Conservation (phyloP, 2,329 filamentous ascomycete genomes). For the Teratosphaeria gauchensis region DNA sequence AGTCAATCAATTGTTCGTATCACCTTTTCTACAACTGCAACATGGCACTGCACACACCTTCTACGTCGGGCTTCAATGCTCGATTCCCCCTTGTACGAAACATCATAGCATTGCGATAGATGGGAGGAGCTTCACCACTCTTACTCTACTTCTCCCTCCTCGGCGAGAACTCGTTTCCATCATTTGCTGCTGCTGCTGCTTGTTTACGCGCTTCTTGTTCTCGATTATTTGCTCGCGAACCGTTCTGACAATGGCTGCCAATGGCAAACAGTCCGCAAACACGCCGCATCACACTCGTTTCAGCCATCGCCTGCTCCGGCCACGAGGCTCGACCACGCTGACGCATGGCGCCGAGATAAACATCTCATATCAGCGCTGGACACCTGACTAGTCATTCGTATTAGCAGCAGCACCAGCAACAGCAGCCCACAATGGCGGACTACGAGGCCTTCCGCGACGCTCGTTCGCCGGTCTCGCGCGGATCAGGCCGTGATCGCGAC, state of each 20-base stretch:
- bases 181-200: not conserved
- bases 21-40: not conserved
- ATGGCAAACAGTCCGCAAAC: not conserved
- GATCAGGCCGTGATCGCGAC: conserved; percentile 8
- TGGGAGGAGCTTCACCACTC: no score
- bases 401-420: not conserved
- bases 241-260: not conserved
- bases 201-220: not conserved
- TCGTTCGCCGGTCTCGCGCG: conserved; percentile 10
- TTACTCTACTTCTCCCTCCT: not conserved
- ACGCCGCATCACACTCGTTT: not conserved
- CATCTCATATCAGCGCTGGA: not conserved
- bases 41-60: not conserved
- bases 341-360: not conserved
- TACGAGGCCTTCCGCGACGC: conserved; percentile 8
- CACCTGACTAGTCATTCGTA: not conserved
- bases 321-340: not conserved
- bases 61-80: conserved; percentile 1
- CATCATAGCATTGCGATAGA: not conserved
- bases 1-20: not conserved
- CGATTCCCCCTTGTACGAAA: conserved; percentile 1
- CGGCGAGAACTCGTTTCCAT: not conserved
- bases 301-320: not conserved
- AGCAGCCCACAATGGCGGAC: conserved; percentile 3
- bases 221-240: not conserved